Evolutionary conservation across 805 yeast genomes (phyloP), one percentile per base, ranked within the genome.

Genomic region (Blastobotrys americana): DNA sequence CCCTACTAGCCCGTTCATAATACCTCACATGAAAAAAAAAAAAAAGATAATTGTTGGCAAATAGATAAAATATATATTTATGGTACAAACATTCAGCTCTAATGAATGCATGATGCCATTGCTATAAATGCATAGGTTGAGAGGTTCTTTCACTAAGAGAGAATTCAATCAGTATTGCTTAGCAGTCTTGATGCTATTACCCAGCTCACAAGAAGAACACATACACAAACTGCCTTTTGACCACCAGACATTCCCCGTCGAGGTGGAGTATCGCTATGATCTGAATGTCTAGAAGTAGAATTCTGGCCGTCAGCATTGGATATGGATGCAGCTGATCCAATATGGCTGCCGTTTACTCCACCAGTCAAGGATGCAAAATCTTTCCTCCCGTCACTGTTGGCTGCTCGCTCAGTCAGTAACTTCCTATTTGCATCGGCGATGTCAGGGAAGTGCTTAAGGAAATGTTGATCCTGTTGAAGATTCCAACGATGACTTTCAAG

Each of bases 361-460:
- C 48, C 45, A 16, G 28, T 22, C 31, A 18, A 13, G 19, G 16
- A 22, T 37, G 56, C 57, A n/a, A n/a, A n/a, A n/a, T n/a, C n/a
- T n/a, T n/a, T n/a, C n/a, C n/a, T n/a, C n/a, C n/a, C n/a, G 13
- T 50, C 42, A 13, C 22, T 18, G 33, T 39, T 41, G n/a, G 35
- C 40, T 22, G 42, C 35, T 23, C 39, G 40, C 40, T 41, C 41
- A 40, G 44, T 52, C 34, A 69, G 55, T 27, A 68, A 71, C 22
- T 40, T 43, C 43, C 57, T 57, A 55, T 76, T 77, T 49, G 49
- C 44, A 16, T 63, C 70, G 10, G 72, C 73, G 39, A 78, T 59
- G n/a, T 85, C 94, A 1, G 88, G 84, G 60, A 89, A 90, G 21
- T 80, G 76, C 48, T 65, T 61, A 20, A 53, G 58, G 58, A 90